These are phyloP conservation scores for Kuraishia cidri DNA, from an alignment of 805 yeast genomes.

Conservation along the genomic window DNA sequence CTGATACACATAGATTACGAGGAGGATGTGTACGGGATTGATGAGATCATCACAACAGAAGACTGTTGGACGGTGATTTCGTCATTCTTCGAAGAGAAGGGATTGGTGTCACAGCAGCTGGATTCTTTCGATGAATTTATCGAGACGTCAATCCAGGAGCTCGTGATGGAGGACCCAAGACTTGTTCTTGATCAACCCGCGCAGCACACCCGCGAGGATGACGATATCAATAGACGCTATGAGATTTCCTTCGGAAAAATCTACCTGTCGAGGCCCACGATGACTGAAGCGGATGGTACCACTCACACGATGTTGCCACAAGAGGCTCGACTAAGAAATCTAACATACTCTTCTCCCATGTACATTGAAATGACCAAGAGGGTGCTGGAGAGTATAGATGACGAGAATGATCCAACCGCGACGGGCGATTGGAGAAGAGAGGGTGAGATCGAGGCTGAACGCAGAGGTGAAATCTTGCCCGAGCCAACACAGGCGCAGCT, in stretches of 20 bases:
- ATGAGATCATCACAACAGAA: slow-evolving; percentile 84
- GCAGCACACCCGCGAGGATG: slow-evolving; percentile 88
- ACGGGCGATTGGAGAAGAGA: slow-evolving; percentile 56
- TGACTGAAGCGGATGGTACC: slow-evolving; percentile 99
- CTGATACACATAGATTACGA: too few relatives aligned
- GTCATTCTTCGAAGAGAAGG: slow-evolving; percentile 92
- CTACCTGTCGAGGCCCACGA: slow-evolving; percentile 92
- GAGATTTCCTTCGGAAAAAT: slow-evolving; percentile 98
- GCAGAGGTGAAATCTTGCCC: slow-evolving; percentile 4
- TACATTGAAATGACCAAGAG: slow-evolving; percentile 94
- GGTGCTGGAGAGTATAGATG: slow-evolving; percentile 78
- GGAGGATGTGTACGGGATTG: slow-evolving; percentile 26
- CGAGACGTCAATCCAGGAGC: slow-evolving; percentile 92
- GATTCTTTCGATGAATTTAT: slow-evolving; percentile 98
- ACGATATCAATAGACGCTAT: slow-evolving; percentile 83
- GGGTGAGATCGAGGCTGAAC: slow-evolving; percentile 34
- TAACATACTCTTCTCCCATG: slow-evolving; percentile 93
- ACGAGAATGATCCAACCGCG: slow-evolving; percentile 37
- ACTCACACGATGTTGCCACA: slow-evolving; percentile 98
- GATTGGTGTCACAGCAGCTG: slow-evolving; percentile 94
- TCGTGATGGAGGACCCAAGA: slow-evolving; percentile 92
- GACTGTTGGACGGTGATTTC: slow-evolving; percentile 99
- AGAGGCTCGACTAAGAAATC: slow-evolving; percentile 92
- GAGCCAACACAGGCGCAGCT: slow-evolving; percentile 36
- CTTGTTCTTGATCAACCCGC: slow-evolving; percentile 96